Base-by-base conservation (phyloP, 441 rosid species). In the Capsella rubella region DNA sequence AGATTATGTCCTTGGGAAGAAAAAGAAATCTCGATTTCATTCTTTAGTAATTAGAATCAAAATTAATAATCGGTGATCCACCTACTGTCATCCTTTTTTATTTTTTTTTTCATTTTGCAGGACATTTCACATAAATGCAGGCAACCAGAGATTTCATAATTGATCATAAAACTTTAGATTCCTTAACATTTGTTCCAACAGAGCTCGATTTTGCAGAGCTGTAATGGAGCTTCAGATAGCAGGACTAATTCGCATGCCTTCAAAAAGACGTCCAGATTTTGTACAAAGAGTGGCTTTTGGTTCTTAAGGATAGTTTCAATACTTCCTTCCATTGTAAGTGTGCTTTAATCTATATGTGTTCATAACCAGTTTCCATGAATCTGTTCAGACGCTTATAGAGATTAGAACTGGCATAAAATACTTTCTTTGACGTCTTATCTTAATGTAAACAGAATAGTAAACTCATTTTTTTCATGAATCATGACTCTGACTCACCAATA, bases 271-370 rank as follows among this genome's bases (percentile, higher is more conserved):
- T 18, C 92, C 90, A 1, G 98, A 95, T 80, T 90, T 73, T 81
- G 86, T 89, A 69, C 97, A 95, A 73, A 86, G 98, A 81, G 93
- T 89, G 73, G 97, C 93, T 18, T 92, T 92, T 72, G 95, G 95
- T 60, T 64, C 87, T n/a, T 92, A 79, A 81, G 64, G 42, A 65
- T 50, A 56, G 57, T 64, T 40, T 50, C 47, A 49, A 13, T 64
- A 71, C 42, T 35, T 39, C 8, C 39, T 35, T 62, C 6, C 28
- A 69, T 35, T 45, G 79, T 52, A 51, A 51, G 27, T 28, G 37
- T 39, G 47, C 57, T 40, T 39, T 51, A 51, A 51, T 46, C 49
- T 28, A 8, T 7, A 27, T 52, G 61, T 67, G 49, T 66, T 37
- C 37, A 27, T 50, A 67, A 52, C 37, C 50, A 8, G 60, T 7